Evolutionary conservation across 495 filamentous ascomycete genomes (phyloP).

Genomic region (Lichenothelia convexa): DNA sequence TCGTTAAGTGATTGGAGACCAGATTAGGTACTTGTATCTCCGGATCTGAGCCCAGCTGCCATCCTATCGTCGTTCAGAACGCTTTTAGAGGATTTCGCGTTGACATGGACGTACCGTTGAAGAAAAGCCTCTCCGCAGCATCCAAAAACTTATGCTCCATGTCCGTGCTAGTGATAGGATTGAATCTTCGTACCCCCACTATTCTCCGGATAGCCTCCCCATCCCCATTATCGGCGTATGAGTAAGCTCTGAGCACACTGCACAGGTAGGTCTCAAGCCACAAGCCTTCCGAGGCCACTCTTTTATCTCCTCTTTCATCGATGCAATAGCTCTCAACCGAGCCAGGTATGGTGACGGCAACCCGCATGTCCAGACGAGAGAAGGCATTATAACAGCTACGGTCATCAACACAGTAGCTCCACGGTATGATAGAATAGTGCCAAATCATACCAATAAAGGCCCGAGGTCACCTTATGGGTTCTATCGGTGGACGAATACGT

Average conservation of each 20-base stretch:
- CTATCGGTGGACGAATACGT: conserved; percentile 77
- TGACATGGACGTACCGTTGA: conserved; percentile 44
- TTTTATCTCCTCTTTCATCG: conserved; percentile 87
- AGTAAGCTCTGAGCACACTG: conserved; percentile 79
- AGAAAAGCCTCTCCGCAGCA: conserved; percentile 87
- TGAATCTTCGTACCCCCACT: conserved; percentile 84
- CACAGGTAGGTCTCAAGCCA: conserved; percentile 98
- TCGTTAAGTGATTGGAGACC: conserved; percentile 87
- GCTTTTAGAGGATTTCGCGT: neutral
- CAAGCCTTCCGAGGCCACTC: conserved; percentile 73
- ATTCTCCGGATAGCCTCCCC: conserved; percentile 87
- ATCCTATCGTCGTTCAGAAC: conserved; percentile 34
- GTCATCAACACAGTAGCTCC: conserved; percentile 8
- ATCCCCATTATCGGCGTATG: conserved; percentile 85
- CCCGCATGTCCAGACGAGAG: conserved; percentile 93
- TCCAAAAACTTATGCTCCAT: conserved; percentile 93
- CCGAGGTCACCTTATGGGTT: conserved; percentile 77
- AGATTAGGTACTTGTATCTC: conserved; percentile 94
- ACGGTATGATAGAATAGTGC: neutral
- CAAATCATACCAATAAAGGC: conserved; percentile 67
- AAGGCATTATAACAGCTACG: conserved; percentile 97
- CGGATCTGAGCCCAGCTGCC: conserved; percentile 90
- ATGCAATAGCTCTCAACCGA: conserved; percentile 91
- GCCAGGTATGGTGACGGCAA: conserved; percentile 89
- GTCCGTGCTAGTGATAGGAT: conserved; percentile 92